Evolutionary conservation across 2,329 filamentous ascomycete species (phyloP), one percentile per base, ranked within the genome.

Genomic region (Fusarium sp.): DNA sequence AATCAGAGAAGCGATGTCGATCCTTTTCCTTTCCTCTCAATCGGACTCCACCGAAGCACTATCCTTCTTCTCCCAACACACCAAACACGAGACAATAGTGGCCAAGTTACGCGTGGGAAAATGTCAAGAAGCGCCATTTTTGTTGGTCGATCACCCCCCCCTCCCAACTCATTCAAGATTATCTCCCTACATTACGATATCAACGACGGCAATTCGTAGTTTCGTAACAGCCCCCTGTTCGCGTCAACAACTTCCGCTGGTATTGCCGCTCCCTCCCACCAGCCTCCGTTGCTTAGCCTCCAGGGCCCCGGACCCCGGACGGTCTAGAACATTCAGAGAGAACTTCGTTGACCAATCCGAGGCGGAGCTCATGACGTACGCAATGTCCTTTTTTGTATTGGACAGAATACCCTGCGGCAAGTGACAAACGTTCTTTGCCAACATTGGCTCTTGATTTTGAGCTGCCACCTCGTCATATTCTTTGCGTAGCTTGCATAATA

Each of bases 251-350:
- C 66, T 57, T 73, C 69, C 45, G 63, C 57, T 66, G 54, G 61
- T 70, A 67, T 61, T 57, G 70, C 70, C 69, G 70, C 55, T 62
- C 56, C 57, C 63, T 73, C 49, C 64, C 66, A 59, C 66, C 63
- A 33, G 51, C 45, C 41, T 46, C 42, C 48, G 58, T 59, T 33
- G 23, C 66, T 64, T 64, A 73, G 58, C 37, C 46, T 48, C 46
- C 33, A 57, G 41, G 49, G 57, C 41, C 59, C 55, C 45, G 41
- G 63, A 61, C 74, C 70, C 63, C 48, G 31, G 67, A 63, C 42
- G 58, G 74, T 73, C 74, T 75, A 63, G 72, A 72, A 65, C 74
- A 33, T 62, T 66, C 51, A 39, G 44, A 58, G 56, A 69, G 70
- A 71, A 75, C 71, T 75, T 70, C 46, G 25, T 55, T 58, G 70